phyloP scores from a whole-genome alignment of 306 rosid species.

The Vachellia pachyceras region DNA sequence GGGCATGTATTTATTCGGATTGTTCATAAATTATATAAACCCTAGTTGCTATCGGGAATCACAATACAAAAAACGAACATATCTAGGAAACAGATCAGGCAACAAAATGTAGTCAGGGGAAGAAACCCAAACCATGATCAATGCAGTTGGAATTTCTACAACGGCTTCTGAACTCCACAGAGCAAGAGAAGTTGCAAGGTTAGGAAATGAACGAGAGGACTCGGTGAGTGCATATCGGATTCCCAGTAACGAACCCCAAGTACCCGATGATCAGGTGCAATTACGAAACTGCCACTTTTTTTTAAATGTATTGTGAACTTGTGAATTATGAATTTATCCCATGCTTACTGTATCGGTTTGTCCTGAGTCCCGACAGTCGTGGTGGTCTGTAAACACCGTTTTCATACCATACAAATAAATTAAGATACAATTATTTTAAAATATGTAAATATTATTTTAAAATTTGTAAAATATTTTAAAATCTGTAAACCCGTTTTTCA shows the following conservation, averaged over 20 bases:
- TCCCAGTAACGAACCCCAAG: background rate
- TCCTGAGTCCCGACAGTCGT: no score
- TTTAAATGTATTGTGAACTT: background rate
- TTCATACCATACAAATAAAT: no score
- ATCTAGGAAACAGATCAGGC: background rate
- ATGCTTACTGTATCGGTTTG: background rate
- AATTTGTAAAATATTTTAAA: no score
- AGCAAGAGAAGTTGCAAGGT: background rate
- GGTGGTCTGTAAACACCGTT: no score
- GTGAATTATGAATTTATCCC: background rate
- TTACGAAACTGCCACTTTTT: conserved; percentile 27
- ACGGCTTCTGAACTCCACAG: background rate
- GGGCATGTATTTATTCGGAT: conserved; percentile 6
- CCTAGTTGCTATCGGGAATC: conserved; percentile 44
- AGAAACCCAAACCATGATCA: conserved; percentile 42
- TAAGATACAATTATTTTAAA: no score
- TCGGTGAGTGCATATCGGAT: background rate
- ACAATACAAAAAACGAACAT: conserved; percentile 6
- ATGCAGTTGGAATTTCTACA: conserved; percentile 22
- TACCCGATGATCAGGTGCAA: background rate
- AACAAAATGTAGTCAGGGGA: background rate
- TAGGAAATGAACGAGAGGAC: background rate
- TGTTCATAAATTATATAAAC: conserved; percentile 33
- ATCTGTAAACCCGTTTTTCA: no score
- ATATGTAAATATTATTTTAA: no score